Conservation (phyloP, 192 early-diverging fungal genomes). For the Coemansia sp. region DNA sequence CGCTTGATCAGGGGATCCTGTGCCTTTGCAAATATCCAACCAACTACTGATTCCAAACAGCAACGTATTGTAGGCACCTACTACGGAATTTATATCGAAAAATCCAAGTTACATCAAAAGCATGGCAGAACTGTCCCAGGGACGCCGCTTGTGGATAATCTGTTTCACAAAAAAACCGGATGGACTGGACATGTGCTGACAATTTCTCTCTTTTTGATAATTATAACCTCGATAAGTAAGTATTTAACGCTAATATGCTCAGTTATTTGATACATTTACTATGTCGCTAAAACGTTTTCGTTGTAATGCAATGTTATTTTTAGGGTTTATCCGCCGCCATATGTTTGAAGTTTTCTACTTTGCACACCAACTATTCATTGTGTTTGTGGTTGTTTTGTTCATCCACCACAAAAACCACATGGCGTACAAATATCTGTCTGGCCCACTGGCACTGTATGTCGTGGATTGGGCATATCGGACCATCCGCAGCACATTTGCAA, state of each 20-base stretch:
- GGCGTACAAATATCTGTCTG: conserved; percentile 59
- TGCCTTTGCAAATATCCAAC: no score
- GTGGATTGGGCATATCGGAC: conserved; percentile 64
- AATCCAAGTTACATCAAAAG: conserved; percentile 9
- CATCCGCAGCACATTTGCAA: conserved; percentile 54
- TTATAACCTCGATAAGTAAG: conserved; percentile 54
- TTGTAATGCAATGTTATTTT: background rate
- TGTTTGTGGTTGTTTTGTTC: conserved; percentile 65
- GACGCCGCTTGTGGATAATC: conserved; percentile 14
- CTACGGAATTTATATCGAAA: conserved; percentile 19
- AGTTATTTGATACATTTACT: no score
- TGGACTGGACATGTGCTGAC: conserved; percentile 70
- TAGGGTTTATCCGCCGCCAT: conserved; percentile 53
- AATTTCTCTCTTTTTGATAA: conserved; percentile 60
- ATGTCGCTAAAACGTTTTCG: background rate
- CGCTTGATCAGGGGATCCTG: no score
- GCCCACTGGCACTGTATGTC: conserved; percentile 57
- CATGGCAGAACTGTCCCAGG: conserved; percentile 17
- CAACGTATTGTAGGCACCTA: conserved; percentile 19
- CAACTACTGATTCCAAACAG: background rate
- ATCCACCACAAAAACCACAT: conserved; percentile 64
- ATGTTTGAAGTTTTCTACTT: conserved; percentile 80
- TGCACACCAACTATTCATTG: conserved; percentile 72
- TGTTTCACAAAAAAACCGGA: conserved; percentile 45
- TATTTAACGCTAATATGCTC: no score